A percentile compares a stretch with the other conserved stretches of the same genome.
Evolutionary conservation across 1,284 basidiomycete species (phyloP).

Genomic region (Macrocystidia cucumis): DNA sequence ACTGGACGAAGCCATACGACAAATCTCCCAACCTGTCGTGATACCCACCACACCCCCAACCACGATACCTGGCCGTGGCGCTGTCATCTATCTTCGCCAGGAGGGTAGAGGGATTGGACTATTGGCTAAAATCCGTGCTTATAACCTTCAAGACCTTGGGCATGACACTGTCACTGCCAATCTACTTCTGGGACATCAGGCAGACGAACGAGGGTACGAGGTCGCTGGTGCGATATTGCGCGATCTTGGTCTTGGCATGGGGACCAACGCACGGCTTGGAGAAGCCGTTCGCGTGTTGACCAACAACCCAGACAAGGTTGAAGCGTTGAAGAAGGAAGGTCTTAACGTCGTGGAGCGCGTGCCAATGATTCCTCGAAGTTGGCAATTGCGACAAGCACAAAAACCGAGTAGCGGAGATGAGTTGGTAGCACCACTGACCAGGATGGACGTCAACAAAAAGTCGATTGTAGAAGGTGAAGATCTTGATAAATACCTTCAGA

Average conservation of each 20-base stretch:
- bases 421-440: conserved; percentile 63
- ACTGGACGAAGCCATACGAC: conserved; percentile 91
- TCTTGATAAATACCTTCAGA: conserved; percentile 91
- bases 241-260: conserved; percentile 71
- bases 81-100: conserved; percentile 94
- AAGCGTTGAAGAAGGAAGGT: conserved; percentile 81
- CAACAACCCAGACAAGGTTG: conserved; percentile 97
- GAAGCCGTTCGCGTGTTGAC: conserved; percentile 82
- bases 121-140: conserved; percentile 93
- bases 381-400: conserved; percentile 47
- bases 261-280: conserved; percentile 28
- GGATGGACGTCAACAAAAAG: conserved; percentile 78
- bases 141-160: conserved; percentile 97
- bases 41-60: conserved; percentile 28
- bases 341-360: conserved; percentile 81
- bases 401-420: conserved; percentile 23
- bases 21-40: conserved; percentile 74
- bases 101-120: conserved; percentile 99
- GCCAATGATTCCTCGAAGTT: conserved; percentile 91
- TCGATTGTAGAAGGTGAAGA: conserved; percentile 85
- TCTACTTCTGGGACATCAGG: conserved; percentile 88
- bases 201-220: conserved; percentile 92
- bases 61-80: conserved; percentile 78
- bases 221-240: conserved; percentile 86
- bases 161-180: conserved; percentile 99